Percentiles rank a stretch among this genome's conserved stretches.
Conservation (phyloP, 164 flowering plant genomes). For the Stephania yunnanensis region DNA sequence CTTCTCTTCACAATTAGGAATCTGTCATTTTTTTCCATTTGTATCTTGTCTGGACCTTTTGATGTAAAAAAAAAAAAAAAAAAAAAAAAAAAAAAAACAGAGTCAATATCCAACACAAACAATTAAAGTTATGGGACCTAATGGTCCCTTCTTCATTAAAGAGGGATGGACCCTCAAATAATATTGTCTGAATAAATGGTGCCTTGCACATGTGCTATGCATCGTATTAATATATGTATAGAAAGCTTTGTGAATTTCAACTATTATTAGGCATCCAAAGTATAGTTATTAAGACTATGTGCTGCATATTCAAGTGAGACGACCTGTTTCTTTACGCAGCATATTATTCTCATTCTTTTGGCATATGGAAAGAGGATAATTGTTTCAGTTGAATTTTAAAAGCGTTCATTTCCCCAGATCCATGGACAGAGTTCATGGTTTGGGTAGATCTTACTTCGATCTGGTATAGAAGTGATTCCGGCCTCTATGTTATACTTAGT, state of each 20-base stretch:
- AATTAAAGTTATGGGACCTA: conserved; percentile 18
- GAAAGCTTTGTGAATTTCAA: background rate
- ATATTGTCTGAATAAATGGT: conserved; percentile 20
- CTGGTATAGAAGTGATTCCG: no score
- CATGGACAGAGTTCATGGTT: no score
- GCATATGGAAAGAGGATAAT: no score
- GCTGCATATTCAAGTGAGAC: no score
- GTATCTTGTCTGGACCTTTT: conserved; percentile 2
- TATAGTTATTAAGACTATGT: no score
- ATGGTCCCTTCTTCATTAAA: conserved; percentile 17
- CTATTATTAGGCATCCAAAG: background rate
- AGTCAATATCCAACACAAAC: conserved; percentile 7
- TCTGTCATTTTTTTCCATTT: background rate
- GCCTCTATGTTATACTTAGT: no score
- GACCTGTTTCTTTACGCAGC: background rate
- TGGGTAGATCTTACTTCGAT: no score
- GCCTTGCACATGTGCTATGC: conserved; percentile 15
- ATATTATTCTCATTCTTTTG: no score
- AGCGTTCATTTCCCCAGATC: no score
- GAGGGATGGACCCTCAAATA: conserved; percentile 16
- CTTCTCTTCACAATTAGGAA: background rate
- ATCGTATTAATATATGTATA: no score
- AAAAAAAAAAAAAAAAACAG: background rate
- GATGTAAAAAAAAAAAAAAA: conserved; percentile 8
- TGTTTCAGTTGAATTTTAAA: no score